Evolutionary conservation across 176 grass and related monocot genomes (phyloP), one percentile per base, ranked within the genome.

Genomic region (Aegilops tauschii): DNA sequence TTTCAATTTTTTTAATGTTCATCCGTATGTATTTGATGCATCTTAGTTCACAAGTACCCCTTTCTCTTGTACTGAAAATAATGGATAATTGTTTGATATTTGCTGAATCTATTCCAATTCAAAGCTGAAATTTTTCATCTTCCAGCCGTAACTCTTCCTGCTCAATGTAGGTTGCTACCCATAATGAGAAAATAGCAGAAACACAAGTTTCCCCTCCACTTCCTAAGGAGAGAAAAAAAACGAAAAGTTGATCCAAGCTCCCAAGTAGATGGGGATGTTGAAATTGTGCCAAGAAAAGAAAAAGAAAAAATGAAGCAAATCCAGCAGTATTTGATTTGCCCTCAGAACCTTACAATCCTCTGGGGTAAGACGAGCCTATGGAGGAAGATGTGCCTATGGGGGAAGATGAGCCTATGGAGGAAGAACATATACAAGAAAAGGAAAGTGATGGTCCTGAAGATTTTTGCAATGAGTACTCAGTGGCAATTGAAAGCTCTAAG

Each of bases 401-500:
- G 32, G 32, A 34, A 34, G 32, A 34, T 34, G 32, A 34, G 32
- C 32, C 32, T 34, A 34, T 34, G 32, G 32, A 34, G 32, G 32
- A 34, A 34, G 32, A 34, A 34, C 32, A 34, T 34, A 34, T 34
- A 34, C 32, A 34, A 34, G 32, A 34, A 34, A 34, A 34, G 32
- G 32, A 34, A 34, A 34, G 32, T 85, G 94, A 96, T 90, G 96
- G 90, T 71, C 77, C 96, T 21, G 93, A 98, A 23, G 93, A 98
- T 86, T 66, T 94, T 68, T 98, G 93, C 93, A 98, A 94, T 65
- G 96, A 95, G 65, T 94, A 92, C 80, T 89, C 92, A 45, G 13
- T 98, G 80, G 93, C 96, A 74, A 80, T 95, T 85, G 93, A 98
- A 86, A 94, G 85, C 83, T 82, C 96, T 71, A 98, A 95, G 93